phyloP scores from a whole-genome alignment of 768 basidiomycete genomes.

The Russula dissimulans region DNA sequence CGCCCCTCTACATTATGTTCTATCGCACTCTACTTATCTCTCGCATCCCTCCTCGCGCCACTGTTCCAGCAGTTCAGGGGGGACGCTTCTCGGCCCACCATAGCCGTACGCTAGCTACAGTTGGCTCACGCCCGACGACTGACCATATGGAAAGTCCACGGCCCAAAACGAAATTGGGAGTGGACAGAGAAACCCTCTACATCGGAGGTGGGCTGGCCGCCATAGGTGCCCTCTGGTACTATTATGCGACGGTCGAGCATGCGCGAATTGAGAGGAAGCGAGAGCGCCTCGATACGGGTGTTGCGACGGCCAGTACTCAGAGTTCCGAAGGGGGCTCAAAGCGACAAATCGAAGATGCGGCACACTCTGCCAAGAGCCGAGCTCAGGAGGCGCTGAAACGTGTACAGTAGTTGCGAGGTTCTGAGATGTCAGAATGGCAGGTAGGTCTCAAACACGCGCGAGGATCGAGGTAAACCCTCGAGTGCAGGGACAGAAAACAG shows the following conservation, averaged over 20 bases:
- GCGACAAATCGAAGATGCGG: background rate
- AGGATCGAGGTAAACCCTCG: no score
- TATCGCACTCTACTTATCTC: background rate
- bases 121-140: slow-evolving; percentile 1
- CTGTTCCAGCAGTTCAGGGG: background rate
- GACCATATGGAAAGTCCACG: background rate
- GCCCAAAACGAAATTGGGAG: background rate
- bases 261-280: slow-evolving; percentile 11
- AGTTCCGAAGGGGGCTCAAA: background rate
- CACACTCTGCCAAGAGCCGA: background rate
- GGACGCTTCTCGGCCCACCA: background rate
- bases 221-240: slow-evolving; percentile 16
- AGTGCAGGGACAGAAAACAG: no score
- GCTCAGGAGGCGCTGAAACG: background rate
- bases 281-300: background rate
- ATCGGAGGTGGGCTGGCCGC: slow-evolving; percentile 13
- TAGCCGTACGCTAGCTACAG: slow-evolving; percentile 2
- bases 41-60: background rate
- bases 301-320: background rate
- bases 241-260: slow-evolving; percentile 12
- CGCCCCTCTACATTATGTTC: background rate
- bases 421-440: no score
- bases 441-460: no score
- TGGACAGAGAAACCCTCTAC: slow-evolving; percentile 3
- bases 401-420: background rate